These are phyloP conservation scores for Russula dissimulans DNA, from an alignment of 768 basidiomycete genomes.

Conservation along the genomic window DNA sequence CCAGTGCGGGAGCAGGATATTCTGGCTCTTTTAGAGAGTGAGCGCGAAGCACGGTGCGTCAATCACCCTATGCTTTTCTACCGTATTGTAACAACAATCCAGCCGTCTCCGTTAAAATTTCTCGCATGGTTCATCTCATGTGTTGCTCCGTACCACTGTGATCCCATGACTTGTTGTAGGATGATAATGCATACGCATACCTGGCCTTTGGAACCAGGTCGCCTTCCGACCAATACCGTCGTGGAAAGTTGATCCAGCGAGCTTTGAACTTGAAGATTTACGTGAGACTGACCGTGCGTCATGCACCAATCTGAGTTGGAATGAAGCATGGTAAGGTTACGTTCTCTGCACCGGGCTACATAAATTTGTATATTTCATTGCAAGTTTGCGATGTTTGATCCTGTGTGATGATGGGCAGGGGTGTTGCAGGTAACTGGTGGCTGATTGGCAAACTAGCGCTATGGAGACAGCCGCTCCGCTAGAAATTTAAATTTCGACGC, in stretches of 20 bases:
- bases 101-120: conserved; percentile 28
- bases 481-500: not conserved
- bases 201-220: not conserved
- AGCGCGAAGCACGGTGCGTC: conserved; percentile 97
- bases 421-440: no score
- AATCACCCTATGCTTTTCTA: not conserved
- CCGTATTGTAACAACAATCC: not conserved
- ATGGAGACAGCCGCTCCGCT: not conserved
- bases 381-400: not conserved
- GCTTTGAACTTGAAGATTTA: not conserved
- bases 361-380: not conserved
- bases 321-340: no score
- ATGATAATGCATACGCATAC: conserved; percentile 16
- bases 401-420: no score
- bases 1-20: conserved; percentile 96
- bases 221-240: not conserved
- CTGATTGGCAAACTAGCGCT: not conserved
- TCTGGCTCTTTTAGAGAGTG: conserved; percentile 91
- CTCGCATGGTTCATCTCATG: not conserved
- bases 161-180: conserved; percentile 19
- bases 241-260: not conserved
- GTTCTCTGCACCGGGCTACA: not conserved
- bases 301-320: no score
- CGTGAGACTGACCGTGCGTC: not conserved
- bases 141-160: conserved; percentile 6